Evolutionary conservation across 768 basidiomycete genomes (phyloP), one percentile per base, ranked within the genome.

Genomic region (Leucosporidium scottii): DNA sequence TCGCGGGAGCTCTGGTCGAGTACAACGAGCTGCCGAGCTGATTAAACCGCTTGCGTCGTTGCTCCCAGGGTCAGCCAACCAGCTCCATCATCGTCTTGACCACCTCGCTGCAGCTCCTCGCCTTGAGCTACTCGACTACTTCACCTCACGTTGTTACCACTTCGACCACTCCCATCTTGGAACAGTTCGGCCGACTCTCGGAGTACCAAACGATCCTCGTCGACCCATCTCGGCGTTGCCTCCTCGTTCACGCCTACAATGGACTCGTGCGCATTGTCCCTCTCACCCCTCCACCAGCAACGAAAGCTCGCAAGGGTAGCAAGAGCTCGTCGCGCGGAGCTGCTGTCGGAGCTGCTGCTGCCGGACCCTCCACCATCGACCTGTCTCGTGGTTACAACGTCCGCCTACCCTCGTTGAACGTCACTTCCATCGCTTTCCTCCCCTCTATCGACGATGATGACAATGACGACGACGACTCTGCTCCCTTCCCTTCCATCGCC

Each of bases 351-450:
- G 50, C 28, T 6, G 21, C 5, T 9, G 50, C 28, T 6, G 21
- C 5, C 23, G 69, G 64, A 13, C 2, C 55, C 21, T 13, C 60
- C 0, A 13, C 25, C 7, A 28, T 74, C 25, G 74, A 74, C 54
- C 71, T 76, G 21, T 25, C 36, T 0, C n/a, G 53, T 13, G 64
- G 64, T 8, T 74, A 64, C 69, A 72, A 67, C 48, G 56, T 73
- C n/a, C 65, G 74, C 59, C 66, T 89, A 23, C 81, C 84, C 4
- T 87, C 90, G 73, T 77, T 86, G 56, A 90, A 86, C 76, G 78
- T 93, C 10, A 80, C 90, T 34, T 83, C 85, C 8, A 74, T 91
- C 49, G 79, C 84, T 7, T 87, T 91, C 79, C 77, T 91, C 21
- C 79, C 82, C 2, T 68, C 73, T 6, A 66, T 76, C 9, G 73